Evolutionary conservation across 139 green algal species (phyloP).

Genomic region (Dunaliella primolecta): DNA sequence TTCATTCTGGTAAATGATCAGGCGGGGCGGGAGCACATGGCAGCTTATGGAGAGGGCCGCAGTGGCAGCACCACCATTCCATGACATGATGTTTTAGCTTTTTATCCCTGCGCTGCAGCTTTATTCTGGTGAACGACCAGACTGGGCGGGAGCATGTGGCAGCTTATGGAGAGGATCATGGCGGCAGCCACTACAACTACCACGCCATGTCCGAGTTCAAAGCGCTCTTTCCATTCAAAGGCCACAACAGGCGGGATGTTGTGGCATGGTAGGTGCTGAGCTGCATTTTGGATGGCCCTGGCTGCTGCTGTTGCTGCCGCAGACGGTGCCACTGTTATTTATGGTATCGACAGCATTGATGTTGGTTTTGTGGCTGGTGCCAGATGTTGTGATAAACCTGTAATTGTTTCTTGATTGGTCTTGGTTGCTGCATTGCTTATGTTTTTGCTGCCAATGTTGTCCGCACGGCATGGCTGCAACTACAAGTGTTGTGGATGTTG

Average conservation of each 20-base stretch:
- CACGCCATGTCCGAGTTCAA: neutral
- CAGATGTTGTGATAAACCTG: too few species aligned
- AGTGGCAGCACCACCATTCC: neutral
- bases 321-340: too few species aligned
- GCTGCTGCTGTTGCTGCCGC: too few species aligned
- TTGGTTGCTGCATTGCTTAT: too few species aligned
- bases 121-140: neutral
- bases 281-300: too few species aligned
- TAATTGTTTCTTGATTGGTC: too few species aligned
- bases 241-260: conserved; percentile 20
- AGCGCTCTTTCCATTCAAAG: conserved; percentile 17
- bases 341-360: too few species aligned
- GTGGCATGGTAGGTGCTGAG: conserved; percentile 37
- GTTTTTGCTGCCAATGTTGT: too few species aligned
- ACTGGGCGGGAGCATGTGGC: conserved; percentile 23
- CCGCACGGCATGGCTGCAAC: too few species aligned
- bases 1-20: neutral
- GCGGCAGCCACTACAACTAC: conserved; percentile 34
- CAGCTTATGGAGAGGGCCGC: neutral
- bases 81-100: neutral
- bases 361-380: too few species aligned
- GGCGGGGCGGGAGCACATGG: neutral
- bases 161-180: conserved; percentile 26
- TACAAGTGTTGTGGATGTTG: too few species aligned
- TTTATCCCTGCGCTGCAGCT: neutral